Evolutionary conservation across 164 flowering plant genomes (phyloP).

Genomic region (Macadamia integrifolia): DNA sequence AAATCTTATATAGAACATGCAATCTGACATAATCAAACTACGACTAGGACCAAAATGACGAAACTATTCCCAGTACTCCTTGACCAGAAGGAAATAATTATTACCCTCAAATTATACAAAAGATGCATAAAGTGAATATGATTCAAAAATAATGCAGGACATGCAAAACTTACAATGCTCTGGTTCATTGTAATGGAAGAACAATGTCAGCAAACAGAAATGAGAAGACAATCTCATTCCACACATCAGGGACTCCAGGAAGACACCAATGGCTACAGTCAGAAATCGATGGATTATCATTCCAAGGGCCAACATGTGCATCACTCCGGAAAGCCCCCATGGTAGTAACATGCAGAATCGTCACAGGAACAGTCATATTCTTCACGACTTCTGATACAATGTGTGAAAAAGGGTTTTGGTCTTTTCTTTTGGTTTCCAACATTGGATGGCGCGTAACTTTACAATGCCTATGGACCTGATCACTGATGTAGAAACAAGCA

Average conservation of each 20-base stretch:
- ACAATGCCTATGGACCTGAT: slow-evolving; percentile 30
- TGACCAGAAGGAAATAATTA: neutral
- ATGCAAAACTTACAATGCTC: slow-evolving; percentile 3
- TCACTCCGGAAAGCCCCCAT: slow-evolving; percentile 73
- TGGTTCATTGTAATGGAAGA: slow-evolving; percentile 8
- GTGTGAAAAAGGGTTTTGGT: slow-evolving; percentile 44
- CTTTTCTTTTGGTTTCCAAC: slow-evolving; percentile 29
- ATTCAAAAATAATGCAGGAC: neutral
- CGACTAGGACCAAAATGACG: neutral
- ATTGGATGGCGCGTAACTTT: slow-evolving; percentile 50
- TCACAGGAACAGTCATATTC: slow-evolving; percentile 48
- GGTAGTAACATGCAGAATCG: slow-evolving; percentile 54
- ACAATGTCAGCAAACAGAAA: slow-evolving; percentile 20
- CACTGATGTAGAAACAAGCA: slow-evolving; percentile 28
- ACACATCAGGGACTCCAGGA: slow-evolving; percentile 87
- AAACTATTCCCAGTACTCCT: neutral
- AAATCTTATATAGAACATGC: too few species aligned
- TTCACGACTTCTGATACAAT: slow-evolving; percentile 38
- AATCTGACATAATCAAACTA: neutral
- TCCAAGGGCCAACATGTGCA: slow-evolving; percentile 79
- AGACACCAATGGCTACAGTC: slow-evolving; percentile 98
- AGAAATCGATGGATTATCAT: slow-evolving; percentile 57
- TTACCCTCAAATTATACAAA: neutral
- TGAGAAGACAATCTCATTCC: slow-evolving; percentile 75
- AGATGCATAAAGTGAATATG: neutral